phyloP scores from a whole-genome alignment of 139 green algal species.

The Klebsormidium nitens region DNA sequence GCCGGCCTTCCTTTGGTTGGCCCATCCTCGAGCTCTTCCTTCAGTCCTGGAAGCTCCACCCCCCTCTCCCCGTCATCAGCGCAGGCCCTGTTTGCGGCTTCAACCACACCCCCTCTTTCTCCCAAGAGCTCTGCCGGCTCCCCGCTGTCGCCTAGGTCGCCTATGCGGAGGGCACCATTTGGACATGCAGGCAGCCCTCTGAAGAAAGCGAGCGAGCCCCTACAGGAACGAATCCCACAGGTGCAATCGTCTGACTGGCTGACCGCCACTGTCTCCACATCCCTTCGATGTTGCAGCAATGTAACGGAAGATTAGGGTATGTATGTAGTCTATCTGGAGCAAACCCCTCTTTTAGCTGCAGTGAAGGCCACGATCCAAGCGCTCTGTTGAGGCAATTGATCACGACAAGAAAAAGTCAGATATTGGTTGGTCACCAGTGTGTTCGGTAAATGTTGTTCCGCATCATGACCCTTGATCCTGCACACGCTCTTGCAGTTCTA shows the following conservation, averaged over 20 bases:
- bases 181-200: no score
- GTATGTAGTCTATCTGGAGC: no score
- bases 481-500: slow-evolving; percentile 27
- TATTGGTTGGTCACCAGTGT: no score
- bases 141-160: slow-evolving; percentile 47
- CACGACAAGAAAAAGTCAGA: no score
- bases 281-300: no score
- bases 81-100: slow-evolving; percentile 21
- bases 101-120: slow-evolving; percentile 73
- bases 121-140: slow-evolving; percentile 57
- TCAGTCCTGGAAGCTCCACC: no score
- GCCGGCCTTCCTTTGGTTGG: slow-evolving; percentile 53
- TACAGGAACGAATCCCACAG: slow-evolving; percentile 47
- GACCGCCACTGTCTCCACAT: not conserved
- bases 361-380: no score
- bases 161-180: slow-evolving; percentile 24
- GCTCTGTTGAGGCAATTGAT: no score
- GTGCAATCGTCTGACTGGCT: not conserved
- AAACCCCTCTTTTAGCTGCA: no score
- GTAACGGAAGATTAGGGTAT: no score
- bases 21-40: not conserved
- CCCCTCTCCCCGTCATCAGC: slow-evolving; percentile 39
- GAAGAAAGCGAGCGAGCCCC: slow-evolving; percentile 38
- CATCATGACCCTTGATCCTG: no score
- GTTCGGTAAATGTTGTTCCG: no score